Base-by-base conservation (phyloP, 164 flowering plant genomes). In the Chimonanthus salicifolius region DNA sequence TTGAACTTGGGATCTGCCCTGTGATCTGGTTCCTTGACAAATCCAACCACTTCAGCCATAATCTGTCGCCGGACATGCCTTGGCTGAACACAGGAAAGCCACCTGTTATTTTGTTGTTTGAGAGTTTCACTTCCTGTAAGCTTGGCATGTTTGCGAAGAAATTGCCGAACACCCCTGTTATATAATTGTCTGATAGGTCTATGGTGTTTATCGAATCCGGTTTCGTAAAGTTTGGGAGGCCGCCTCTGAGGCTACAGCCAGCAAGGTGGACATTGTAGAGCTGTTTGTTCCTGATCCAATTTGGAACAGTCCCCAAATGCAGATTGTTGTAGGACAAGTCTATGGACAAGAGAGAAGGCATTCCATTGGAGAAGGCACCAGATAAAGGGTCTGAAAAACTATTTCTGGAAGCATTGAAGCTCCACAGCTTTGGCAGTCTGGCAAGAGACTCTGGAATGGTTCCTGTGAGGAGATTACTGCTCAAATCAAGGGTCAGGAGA, bases 251-350 rank as follows among this genome's bases (percentile, higher is more conserved):
- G 49, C 81, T 78, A 77, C 99, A 94, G 20, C 97, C 93, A 33
- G 99, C 99, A 69, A 94, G 80, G 73, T 84, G 82, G 54, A 94
- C 86, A 64, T 86, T 87, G 49, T 89, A 65, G 16, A 94, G 90
- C 58, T 73, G 78, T 76, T 87, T 91, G 68, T 60, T 85, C 64
- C 75, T 83, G 80, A 94, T 83, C 99, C 99, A 94, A 45, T 80
- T 75, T 18, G 99, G 99, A 74, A 94, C 79, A 58, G 78, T 79
- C 48, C 87, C 92, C 62, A 94, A 74, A 69, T 81, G 82, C 72
- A 92, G 78, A 10, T 85, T 81, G 82, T 90, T 94, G 85, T 87
- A 89, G 68, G 99, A 94, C 77, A 94, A 77, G 83, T 94, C 99
- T 54, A 94, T 77, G 7, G 94, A 85, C 76, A 87, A 47, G 44